Evolutionary conservation across 83 land plant species (phyloP), one percentile per base, ranked within the genome.

Genomic region (Thuja plicata): DNA sequence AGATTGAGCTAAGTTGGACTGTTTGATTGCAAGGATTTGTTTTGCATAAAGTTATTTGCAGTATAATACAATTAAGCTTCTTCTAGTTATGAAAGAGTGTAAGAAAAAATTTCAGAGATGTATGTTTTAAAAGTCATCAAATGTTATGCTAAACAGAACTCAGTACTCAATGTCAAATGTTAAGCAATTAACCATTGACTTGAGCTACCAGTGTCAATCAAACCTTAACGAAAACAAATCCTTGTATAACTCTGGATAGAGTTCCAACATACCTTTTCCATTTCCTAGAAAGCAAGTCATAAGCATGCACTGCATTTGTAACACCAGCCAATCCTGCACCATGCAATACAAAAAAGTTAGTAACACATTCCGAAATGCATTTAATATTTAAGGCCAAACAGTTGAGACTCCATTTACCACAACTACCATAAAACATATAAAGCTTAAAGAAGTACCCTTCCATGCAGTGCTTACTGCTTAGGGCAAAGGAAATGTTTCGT

Each of bases 241-340:
- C 34, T 84, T 84, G 34, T 35, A 34, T 3, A 11, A 1, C 15
- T 84, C 62, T 52, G 30, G 10, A 84, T 84, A 54, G 24, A 84
- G 34, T 54, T 9, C 17, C 35, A 30, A 0, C 92, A 70, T 71
- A 94, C 97, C 95, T 94, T 88, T 91, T 94, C 97, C 97, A 97
- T 88, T 96, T 96, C 73, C 93, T 87, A 24, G 96, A 90, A 46
- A 91, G 89, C 87, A 95, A 93, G 85, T 96, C 96, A 88, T 91
- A 97, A 3, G 91, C 92, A 88, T 96, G 97, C 17, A 97, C 97
- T 16, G 95, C 92, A 91, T 94, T 94, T 38, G 95, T 95, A 52
- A 97, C 99, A 13, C 96, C 97, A 3, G 94, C 97, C 38, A 96
- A 80, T 87, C 99, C 97, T 96, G 84, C 41, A 82, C 66, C 46